phyloP scores from a whole-genome alignment of 1,284 basidiomycete species.

The Cutaneotrichosporon cavernicola region DNA sequence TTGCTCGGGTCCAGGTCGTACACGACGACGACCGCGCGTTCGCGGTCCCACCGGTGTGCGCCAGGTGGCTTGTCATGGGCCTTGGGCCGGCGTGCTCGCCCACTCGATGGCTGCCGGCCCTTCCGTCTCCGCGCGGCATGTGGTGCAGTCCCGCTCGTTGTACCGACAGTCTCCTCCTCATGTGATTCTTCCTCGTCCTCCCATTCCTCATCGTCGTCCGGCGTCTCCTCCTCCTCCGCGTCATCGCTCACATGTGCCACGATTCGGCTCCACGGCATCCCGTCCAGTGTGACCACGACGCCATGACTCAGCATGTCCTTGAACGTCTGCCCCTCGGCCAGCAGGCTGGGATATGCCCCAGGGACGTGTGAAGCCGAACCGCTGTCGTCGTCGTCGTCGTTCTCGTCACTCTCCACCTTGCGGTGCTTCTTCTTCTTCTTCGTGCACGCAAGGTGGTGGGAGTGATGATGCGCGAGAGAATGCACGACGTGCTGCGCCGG shows the following conservation, averaged over 20 bases:
- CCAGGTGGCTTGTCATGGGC: background rate
- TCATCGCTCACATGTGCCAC: slow-evolving; percentile 52
- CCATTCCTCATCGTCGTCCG: slow-evolving; percentile 26
- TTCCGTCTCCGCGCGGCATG: slow-evolving; percentile 15
- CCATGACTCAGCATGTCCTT: slow-evolving; percentile 52
- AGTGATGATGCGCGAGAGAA: slow-evolving; percentile 14
- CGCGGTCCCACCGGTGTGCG: slow-evolving; percentile 31
- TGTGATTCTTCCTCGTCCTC: slow-evolving; percentile 24
- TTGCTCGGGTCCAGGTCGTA: slow-evolving; percentile 51
- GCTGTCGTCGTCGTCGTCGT: slow-evolving; percentile 31
- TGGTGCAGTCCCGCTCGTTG: slow-evolving; percentile 18
- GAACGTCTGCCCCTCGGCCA: slow-evolving; percentile 37
- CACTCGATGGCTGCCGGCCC: background rate
- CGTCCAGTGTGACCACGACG: slow-evolving; percentile 51
- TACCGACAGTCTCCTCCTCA: slow-evolving; percentile 19
- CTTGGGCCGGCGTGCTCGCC: background rate
- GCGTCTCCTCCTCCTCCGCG: slow-evolving; percentile 28
- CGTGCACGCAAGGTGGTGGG: slow-evolving; percentile 6
- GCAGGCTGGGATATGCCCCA: slow-evolving; percentile 20
- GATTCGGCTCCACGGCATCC: slow-evolving; percentile 51
- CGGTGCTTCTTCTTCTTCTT: slow-evolving; percentile 27
- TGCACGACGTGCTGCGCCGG: slow-evolving; percentile 28
- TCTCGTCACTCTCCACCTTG: slow-evolving; percentile 36
- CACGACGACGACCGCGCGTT: slow-evolving; percentile 50
- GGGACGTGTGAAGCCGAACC: slow-evolving; percentile 18